phyloP scores from a whole-genome alignment of 495 filamentous ascomycete species.

The Melanomma pulvis-pyrius region DNA sequence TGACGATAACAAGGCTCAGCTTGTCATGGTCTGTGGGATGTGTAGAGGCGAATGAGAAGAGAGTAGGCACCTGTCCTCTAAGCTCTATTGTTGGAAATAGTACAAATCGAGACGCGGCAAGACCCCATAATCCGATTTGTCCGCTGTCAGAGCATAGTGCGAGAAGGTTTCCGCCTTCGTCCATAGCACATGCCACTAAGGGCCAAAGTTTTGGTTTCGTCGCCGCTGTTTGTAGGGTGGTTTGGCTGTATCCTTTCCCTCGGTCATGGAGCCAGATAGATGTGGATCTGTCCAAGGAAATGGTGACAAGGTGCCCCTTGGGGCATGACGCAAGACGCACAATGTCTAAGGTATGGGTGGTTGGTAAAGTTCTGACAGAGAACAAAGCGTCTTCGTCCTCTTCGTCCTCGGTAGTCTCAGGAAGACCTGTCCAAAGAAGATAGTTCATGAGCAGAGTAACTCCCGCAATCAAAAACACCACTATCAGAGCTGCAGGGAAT shows the following conservation, averaged over 20 bases:
- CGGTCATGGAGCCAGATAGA: constrained; percentile 55
- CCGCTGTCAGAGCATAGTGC: constrained; percentile 62
- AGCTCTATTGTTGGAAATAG: constrained; percentile 53
- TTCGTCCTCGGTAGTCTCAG: constrained; percentile 39
- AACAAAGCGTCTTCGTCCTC: constrained; percentile 56
- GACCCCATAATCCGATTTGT: constrained; percentile 60
- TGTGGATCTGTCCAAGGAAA: constrained; percentile 65
- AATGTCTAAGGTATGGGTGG: constrained; percentile 66
- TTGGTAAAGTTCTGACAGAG: constrained; percentile 58
- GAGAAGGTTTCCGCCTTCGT: constrained; percentile 62
- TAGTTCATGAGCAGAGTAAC: constrained; percentile 68
- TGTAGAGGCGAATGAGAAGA: constrained; percentile 58
- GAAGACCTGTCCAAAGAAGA: constrained; percentile 59
- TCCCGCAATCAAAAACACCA: constrained; percentile 58
- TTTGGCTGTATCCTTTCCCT: constrained; percentile 41
- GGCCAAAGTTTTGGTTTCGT: constrained; percentile 55
- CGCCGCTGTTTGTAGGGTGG: constrained; percentile 46
- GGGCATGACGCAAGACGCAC: constrained; percentile 59
- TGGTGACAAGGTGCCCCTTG: constrained; percentile 63
- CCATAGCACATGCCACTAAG: constrained; percentile 60
- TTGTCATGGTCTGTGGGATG: constrained; percentile 21
- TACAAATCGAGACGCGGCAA: constrained; percentile 56
- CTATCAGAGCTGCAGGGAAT: constrained; percentile 55
- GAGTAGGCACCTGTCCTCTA: constrained; percentile 55
- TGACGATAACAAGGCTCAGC: constrained; percentile 55